Evolutionary conservation across 2,329 filamentous ascomycete genomes (phyloP), one percentile per base, ranked within the genome.

Genomic region (Pezicula radicicola): DNA sequence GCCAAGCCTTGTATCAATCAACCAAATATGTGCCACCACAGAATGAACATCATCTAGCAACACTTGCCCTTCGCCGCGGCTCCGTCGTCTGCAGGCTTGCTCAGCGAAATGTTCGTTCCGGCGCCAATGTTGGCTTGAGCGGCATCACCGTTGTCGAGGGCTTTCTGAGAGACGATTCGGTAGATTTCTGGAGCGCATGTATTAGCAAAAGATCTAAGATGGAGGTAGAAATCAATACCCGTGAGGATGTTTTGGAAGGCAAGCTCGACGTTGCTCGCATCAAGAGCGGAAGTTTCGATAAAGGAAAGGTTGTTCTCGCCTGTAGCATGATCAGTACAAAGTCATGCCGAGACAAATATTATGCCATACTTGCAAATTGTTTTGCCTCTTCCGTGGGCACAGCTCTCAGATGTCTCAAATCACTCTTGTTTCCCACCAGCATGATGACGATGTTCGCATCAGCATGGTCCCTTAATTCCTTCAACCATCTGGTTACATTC

Each of bases 381-480:
- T 97, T 99, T 64, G 93, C 94, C 75, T 97, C 93, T 70, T 99
- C 94, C 55, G 94, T 99, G 48, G 94, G 91, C 62, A 99, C 94
- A 61, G 94, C 94, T 71, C 94, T 85, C 68, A 99, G 81, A 76
- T 99, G 94, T 75, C 92, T 89, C 87, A 97, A 88, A 96, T 99
- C 94, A 74, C 92, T 97, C 88, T 99, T 99, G 85, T 99, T 99
- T 73, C 94, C 94, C 51, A 97, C 94, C 67, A 99, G 80, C 94
- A 99, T 99, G 72, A 99, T 99, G 66, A 99, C 92, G 67, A 97
- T 97, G 78, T 97, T 97, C 66, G 91, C 92, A 72, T 99, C 94
- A 64, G 94, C 94, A 74, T 99, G 92, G 70, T 97, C 94, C 66
- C 94, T 86, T 69, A 99, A 81, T 80, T 99, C 94, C 79, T 97